Base-by-base conservation (phyloP, 202 grass and related monocot genomes). In the Schoenoplectus triqueter region DNA sequence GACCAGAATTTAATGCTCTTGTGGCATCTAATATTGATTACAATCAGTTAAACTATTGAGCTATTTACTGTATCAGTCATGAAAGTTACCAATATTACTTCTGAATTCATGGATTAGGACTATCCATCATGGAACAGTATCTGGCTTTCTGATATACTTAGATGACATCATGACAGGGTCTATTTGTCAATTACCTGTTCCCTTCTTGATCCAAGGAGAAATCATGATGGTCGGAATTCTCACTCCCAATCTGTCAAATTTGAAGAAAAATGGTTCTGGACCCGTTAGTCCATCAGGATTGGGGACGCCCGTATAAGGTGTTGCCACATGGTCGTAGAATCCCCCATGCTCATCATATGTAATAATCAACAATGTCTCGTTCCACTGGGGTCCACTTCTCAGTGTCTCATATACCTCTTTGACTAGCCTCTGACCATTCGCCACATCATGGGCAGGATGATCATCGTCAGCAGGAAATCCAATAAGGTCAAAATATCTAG, bases 321-420 rank as follows among this genome's bases (percentile, higher is more conserved):
- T 95, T 39, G 93, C 44, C 39, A 95, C 95, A 75, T 98, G 95
- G 79, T 98, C 95, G 68, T 89, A 98, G 87, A 98, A 98, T 0
- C 95, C 93, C 13, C 95, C 95, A 76, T 98, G 95, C 95, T 98
- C 95, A 86, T 98, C 95, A 77, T 98, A 98, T 19, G 95, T 95
- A 79, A 98, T 79, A 49, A 98, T 47, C 78, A 95, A 66, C 70
- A 98, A 84, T 21, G 86, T 95, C 22, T 87, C n/a, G 67, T 98
- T 91, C 95, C 95, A 98, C 88, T 95, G 95, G 19, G 95, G 95
- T 7, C 95, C 47, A 20, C 84, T 72, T 50, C 95, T 86, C n/a
- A 98, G 81, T 54, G 95, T 54, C 69, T 98, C 93, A 79, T 98
- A 98, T 1, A 98, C 93, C 39, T 98, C 93, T 91, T 98, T 98